Conservation (phyloP, 306 rosid species). For the Cotoneaster glaucophyllus region DNA sequence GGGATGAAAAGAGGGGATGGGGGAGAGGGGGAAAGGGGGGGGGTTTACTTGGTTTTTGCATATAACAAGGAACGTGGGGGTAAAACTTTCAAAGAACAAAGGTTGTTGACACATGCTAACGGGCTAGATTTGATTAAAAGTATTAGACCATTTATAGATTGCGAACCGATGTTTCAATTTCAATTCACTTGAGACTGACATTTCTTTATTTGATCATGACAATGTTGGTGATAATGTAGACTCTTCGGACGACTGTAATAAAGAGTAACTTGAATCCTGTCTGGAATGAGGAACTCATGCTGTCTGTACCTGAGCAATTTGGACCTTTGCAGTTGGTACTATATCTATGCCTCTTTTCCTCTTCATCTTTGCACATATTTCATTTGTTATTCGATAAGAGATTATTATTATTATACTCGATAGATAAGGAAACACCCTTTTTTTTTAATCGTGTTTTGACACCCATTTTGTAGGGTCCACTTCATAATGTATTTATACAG, state of each 20-base stretch:
- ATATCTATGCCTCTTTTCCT: not conserved
- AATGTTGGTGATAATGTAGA: constrained; percentile 37
- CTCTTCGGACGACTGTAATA: constrained; percentile 50
- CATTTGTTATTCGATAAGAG: not conserved
- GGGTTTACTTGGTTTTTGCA: not conserved
- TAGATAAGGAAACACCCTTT: not conserved
- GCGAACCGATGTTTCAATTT: not conserved
- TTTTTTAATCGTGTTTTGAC: too few species aligned
- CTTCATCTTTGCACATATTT: not conserved
- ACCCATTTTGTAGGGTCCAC: too few species aligned
- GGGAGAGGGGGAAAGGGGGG: too few species aligned
- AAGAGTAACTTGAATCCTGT: constrained; percentile 93
- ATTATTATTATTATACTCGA: not conserved
- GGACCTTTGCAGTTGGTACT: constrained; percentile 80
- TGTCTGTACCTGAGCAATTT: constrained; percentile 75
- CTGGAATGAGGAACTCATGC: constrained; percentile 97
- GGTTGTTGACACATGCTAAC: not conserved
- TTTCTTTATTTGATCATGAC: constrained; percentile 4
- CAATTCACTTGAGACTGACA: not conserved
- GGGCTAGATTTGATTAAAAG: not conserved
- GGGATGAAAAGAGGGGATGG: not conserved
- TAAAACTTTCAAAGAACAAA: not conserved
- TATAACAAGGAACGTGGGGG: not conserved
- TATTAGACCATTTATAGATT: not conserved
- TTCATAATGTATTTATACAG: too few species aligned